These are phyloP conservation scores for Colletotrichum endophyticum DNA, from an alignment of 2,329 filamentous ascomycete species.

Conservation along the genomic window DNA sequence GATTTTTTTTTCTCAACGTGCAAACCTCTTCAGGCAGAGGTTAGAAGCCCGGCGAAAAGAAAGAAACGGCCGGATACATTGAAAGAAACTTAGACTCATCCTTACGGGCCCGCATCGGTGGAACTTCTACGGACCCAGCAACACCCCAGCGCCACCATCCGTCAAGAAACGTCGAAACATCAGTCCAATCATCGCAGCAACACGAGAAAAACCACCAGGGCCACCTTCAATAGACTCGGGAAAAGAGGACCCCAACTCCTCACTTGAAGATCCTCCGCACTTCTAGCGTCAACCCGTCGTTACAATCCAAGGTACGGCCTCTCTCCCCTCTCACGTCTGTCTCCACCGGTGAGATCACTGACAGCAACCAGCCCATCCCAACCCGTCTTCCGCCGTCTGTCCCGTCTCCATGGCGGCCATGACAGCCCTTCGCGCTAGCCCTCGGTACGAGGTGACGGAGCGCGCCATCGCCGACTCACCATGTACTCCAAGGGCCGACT, in stretches of 20 bases:
- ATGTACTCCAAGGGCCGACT: neutral
- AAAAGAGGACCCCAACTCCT: neutral
- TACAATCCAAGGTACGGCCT: neutral
- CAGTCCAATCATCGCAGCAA: neutral
- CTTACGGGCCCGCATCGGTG: neutral
- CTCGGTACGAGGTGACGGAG: neutral
- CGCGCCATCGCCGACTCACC: neutral
- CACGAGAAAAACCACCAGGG: neutral
- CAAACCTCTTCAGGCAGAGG: neutral
- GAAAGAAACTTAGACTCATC: neutral
- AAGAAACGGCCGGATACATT: neutral
- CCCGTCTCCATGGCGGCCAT: neutral
- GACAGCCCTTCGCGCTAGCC: neutral
- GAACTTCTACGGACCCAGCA: neutral
- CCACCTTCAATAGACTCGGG: neutral
- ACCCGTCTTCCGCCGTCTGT: neutral
- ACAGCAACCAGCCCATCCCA: neutral
- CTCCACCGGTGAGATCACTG: slow-evolving; percentile 3
- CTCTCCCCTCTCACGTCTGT: neutral
- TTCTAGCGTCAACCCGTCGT: neutral
- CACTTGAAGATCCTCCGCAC: neutral
- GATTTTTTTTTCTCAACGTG: neutral
- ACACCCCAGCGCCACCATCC: neutral
- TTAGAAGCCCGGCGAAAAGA: neutral
- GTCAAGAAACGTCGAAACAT: neutral